Conservation (phyloP, 2,329 filamentous ascomycete genomes). For the Fusarium buharicum region DNA sequence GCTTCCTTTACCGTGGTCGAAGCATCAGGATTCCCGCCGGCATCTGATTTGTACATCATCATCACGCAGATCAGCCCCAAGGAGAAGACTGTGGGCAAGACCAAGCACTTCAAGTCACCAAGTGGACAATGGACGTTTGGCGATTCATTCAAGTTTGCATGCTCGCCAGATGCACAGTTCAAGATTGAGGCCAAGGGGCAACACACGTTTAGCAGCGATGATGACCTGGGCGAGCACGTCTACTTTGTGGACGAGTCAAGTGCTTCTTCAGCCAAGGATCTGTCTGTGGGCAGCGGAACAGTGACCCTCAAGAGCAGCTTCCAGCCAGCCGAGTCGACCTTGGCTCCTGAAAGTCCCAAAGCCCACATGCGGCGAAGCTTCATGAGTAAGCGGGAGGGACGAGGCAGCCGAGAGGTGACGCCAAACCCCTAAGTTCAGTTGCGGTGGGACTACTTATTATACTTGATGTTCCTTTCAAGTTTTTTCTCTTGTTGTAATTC, state of each 20-base stretch:
- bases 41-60: conserved; percentile 80
- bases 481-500: conserved; percentile 25
- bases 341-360: conserved; percentile 59
- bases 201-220: conserved; percentile 83
- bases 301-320: conserved; percentile 82
- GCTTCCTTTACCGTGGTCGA: conserved; percentile 84
- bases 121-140: conserved; percentile 75
- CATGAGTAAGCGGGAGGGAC: conserved; percentile 62
- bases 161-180: conserved; percentile 86
- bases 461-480: conserved; percentile 14
- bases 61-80: conserved; percentile 75
- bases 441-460: background rate
- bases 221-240: conserved; percentile 83
- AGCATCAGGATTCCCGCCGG: conserved; percentile 79
- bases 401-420: conserved; percentile 57
- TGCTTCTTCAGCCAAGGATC: conserved; percentile 73
- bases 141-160: conserved; percentile 81
- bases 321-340: conserved; percentile 58
- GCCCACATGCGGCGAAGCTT: conserved; percentile 63
- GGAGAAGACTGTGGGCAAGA: conserved; percentile 87
- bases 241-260: conserved; percentile 91
- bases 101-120: conserved; percentile 84
- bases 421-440: conserved; percentile 47
- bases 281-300: conserved; percentile 77
- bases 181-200: conserved; percentile 87